Base-by-base conservation (phyloP, 2,329 filamentous ascomycete species). In the Aureobasidium uvarum region DNA sequence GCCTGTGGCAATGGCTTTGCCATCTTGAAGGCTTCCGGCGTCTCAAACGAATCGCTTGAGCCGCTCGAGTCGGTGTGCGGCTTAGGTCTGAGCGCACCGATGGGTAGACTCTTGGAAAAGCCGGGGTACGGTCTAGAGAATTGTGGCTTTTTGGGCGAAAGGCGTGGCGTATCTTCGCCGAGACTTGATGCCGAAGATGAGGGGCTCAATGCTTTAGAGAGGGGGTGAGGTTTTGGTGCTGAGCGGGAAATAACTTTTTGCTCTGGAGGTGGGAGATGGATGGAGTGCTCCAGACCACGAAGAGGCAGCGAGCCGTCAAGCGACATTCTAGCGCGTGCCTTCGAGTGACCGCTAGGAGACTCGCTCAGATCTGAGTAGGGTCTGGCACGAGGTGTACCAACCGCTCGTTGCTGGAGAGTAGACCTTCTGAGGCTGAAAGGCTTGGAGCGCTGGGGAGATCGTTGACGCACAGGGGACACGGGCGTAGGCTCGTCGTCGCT, bases 161-260 rank as follows among this genome's bases (percentile, higher is more conserved):
- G n/a, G 50, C 66, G 45, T 45, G 62, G 58, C 41, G 64, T 66
- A 46, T 94, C 91, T 68, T 93, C 91, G 0, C 83, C 82, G 50
- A 94, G 75, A 72, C 89, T 95, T 6, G 91, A 94, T 62, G 84
- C 86, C 2, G 92, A 96, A 0, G 91, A 94, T 0, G 92, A 96
- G 3, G 92, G 92, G 0, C 91, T 96, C 70, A 97, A 82, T 0
- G 91, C 90, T 68, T 92, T 87, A 7, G 94, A 96, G 25, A 97
- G 81, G 23, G 94, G 94, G 74, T 97, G 94, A 20, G 90, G 83
- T 50, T 81, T 80, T 50, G 78, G 72, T 33, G 78, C 77, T 60
- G 76, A 75, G 60, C 77, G 71, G 60, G 71, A 72, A 23, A 59
- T 16, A 28, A 68, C 67, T 68, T 72, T 74, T 62, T 73, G 73